Conservation (phyloP, 306 rosid genomes). For the Quercus variabilis region DNA sequence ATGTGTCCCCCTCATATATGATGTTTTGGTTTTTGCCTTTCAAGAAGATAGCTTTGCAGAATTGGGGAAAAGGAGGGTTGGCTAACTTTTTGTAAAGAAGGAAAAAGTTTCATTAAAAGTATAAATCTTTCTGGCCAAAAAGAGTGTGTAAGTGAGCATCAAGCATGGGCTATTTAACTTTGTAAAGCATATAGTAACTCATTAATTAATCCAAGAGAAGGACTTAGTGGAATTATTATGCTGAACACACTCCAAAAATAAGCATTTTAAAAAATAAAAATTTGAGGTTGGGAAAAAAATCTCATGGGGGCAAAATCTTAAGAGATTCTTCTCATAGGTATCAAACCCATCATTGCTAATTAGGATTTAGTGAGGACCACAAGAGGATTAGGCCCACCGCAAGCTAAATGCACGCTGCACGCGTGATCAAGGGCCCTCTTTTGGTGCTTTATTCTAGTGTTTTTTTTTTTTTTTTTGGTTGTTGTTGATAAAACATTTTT, state of each 20-base stretch:
- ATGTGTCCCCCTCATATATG: too few relatives aligned
- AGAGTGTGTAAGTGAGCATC: conserved; percentile 6
- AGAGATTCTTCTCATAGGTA: conserved; percentile 31
- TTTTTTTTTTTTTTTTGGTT: background rate
- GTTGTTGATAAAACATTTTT: background rate
- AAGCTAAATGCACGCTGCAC: conserved; percentile 27
- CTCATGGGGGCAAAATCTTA: conserved; percentile 15
- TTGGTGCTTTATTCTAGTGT: conserved; percentile 2
- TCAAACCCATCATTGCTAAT: conserved; percentile 58
- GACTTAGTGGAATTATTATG: background rate
- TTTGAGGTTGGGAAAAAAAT: background rate
- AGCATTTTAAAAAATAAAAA: background rate
- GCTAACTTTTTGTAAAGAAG: conserved; percentile 49
- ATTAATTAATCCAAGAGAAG: background rate
- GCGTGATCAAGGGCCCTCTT: conserved; percentile 31
- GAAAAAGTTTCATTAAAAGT: conserved; percentile 43
- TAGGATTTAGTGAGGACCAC: conserved; percentile 54
- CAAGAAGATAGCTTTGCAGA: conserved; percentile 22
- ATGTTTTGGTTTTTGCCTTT: background rate
- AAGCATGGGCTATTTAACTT: conserved; percentile 37
- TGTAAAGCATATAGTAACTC: conserved; percentile 24
- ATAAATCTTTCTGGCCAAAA: conserved; percentile 16
- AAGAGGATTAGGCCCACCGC: conserved; percentile 18
- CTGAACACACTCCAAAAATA: background rate
- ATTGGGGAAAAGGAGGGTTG: conserved; percentile 22